These are phyloP conservation scores for Ophryocystis elektroscirrha DNA, from an alignment of 169 alveolate species.

Conservation along the genomic window DNA sequence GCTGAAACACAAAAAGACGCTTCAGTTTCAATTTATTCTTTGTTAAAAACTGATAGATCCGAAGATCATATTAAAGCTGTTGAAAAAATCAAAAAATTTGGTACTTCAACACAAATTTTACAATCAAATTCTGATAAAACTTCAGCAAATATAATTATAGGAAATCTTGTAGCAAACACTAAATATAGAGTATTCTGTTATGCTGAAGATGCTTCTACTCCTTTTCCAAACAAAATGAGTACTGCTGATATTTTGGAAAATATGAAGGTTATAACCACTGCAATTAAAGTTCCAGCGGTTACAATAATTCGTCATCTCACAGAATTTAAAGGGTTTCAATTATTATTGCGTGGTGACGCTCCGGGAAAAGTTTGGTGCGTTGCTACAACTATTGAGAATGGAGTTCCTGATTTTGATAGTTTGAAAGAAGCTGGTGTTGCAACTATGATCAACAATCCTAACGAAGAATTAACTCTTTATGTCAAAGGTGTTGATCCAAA, in stretches of 20 bases:
- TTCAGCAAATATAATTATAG: constrained; percentile 6
- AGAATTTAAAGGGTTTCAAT: constrained; percentile 19
- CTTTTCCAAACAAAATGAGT: constrained; percentile 20
- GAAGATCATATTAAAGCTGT: constrained; percentile 9
- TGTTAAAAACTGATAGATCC: neutral
- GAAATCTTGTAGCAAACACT: constrained; percentile 21
- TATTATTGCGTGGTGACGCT: constrained; percentile 21
- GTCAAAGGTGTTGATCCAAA: constrained; percentile 28
- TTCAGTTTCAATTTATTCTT: neutral
- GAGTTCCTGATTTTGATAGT: constrained; percentile 23
- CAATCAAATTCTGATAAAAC: no score
- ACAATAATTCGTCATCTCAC: constrained; percentile 14
- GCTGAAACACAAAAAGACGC: neutral
- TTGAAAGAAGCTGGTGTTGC: constrained; percentile 23
- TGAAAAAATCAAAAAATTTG: no score
- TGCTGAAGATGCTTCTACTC: constrained; percentile 30
- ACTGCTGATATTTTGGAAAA: constrained; percentile 6
- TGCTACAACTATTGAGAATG: constrained; percentile 28
- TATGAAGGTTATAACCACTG: constrained; percentile 12
- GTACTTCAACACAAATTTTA: no score
- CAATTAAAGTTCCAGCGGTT: constrained; percentile 23
- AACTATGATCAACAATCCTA: constrained; percentile 11
- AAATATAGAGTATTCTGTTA: constrained; percentile 17
- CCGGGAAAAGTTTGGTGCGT: constrained; percentile 31
- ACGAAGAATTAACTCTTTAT: constrained; percentile 8